Base-by-base conservation (phyloP, 2,329 filamentous ascomycete genomes). In the Colletotrichum ledebouriae region DNA sequence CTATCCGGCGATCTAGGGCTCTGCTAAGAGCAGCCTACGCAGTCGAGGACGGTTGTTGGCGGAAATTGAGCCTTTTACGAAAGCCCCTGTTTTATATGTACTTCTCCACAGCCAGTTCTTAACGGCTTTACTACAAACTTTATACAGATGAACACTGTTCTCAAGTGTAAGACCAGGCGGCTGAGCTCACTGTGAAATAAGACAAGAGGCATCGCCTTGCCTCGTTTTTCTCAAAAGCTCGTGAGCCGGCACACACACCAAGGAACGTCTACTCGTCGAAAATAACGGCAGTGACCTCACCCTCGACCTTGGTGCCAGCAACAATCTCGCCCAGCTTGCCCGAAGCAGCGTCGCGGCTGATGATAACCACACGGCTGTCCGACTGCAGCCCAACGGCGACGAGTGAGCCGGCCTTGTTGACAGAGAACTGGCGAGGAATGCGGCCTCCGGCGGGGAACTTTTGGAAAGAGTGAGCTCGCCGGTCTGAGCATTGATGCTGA, bases 331-430 rank as follows among this genome's bases (percentile, higher is more conserved):
- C 81, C 41, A 94, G 78, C 71, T 83, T 73, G 1, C 92, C 92
- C 0, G 86, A 89, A 62, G 76, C 70, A 1, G 84, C 79, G 77
- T 94, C 84, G 6, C 92, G 83, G 73, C 80, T 76, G 55, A 92
- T 85, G 57, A 94, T 78, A 6, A 86, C 87, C 1, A 93, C 87
- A 34, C 85, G 86, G 37, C 83, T 81, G 58, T 87, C 87, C 15
- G 79, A 78, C 78, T 94, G 90, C 71, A 92, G 82, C 0, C 85
- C 90, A 33, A 93, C 87, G 1, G 89, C 91, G 3, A 93, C 79
- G 67, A 90, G 78, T 62, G 84, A 84, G 1, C 91, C 92, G 11
- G 84, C 85, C 70, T 83, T 84, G 77, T 91, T 94, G 64, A 93
- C 78, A 58, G 84, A 86, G 76, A 93, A 91, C 46, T 91, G 90